Base-by-base conservation (phyloP, 768 basidiomycete genomes). In the Coprinopsis marcescibilis region DNA sequence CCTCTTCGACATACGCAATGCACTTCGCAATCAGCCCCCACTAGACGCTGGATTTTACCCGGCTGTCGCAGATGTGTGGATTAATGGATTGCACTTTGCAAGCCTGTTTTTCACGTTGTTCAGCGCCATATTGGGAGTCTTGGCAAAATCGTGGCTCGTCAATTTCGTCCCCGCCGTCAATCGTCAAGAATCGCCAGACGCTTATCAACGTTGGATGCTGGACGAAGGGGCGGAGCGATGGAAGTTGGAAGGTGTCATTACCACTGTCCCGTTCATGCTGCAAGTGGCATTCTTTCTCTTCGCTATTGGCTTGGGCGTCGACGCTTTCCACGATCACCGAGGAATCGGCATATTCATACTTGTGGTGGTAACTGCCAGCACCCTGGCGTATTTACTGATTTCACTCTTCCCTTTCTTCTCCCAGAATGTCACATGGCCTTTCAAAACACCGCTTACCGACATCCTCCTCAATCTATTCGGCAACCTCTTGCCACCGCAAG, bases 101-200 rank as follows among this genome's bases (percentile, higher is more conserved):
- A 62, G 61, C 26, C 52, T 64, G 6, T 52, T 55, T 15, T 56
- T 55, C 38, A 58, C 56, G 8, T 51, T 62, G 5, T 56, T 54
- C 24, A 54, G 60, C 52, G 61, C 63, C 3, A 56, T 64, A 29
- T 52, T 54, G 21, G 60, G 58, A n/a, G 60, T 59, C 20, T 53
- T 64, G 10, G 58, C 56, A 13, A 52, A 53, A 43, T 54, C 52
- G 10, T 57, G 56, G 56, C 54, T 57, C 14, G 46, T 54, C 6
- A 51, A 55, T 30, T 57, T 52, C 39, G 50, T 53, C 10, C 56
- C 54, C 1, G 48, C 37, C 11, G 53, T 46, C 4, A 52, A 50
- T 13, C 50, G 54, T 4, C 21, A 51, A 24, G 52, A 54, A 23
- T 43, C 52, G n/a, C 43, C 46, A 6, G 54, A 57, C 35, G 56